Conservation (phyloP, 495 filamentous ascomycete species). For the Rusavskia elegans region DNA sequence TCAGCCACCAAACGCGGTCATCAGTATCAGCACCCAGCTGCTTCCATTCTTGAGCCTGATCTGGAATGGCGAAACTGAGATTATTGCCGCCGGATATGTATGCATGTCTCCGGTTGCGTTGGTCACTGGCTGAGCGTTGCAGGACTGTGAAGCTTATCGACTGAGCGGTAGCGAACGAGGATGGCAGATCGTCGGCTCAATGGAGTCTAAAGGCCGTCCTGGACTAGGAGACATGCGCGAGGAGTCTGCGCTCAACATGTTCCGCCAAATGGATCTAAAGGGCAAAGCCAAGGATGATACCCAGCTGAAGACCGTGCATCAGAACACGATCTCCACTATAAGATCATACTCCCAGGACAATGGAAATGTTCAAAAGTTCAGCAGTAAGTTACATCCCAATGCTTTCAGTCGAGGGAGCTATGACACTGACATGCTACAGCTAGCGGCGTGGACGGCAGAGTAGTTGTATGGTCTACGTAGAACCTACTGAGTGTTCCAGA, state of each 20-base stretch:
- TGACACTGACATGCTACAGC: slow-evolving; percentile 39
- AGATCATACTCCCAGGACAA: slow-evolving; percentile 53
- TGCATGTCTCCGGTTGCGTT: slow-evolving; percentile 12
- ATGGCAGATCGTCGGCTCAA: slow-evolving; percentile 71
- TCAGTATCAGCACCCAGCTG: slow-evolving; percentile 77
- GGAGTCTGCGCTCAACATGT: slow-evolving; percentile 94
- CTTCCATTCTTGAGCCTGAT: slow-evolving; percentile 82
- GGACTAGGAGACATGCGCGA: slow-evolving; percentile 46
- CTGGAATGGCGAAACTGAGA: slow-evolving; percentile 85
- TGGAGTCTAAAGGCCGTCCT: slow-evolving; percentile 46
- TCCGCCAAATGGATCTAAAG: slow-evolving; percentile 94
- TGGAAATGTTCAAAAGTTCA: slow-evolving; percentile 60
- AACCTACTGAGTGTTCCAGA: too few relatives aligned
- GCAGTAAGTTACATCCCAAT: slow-evolving; percentile 46
- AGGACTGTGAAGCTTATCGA: slow-evolving; percentile 88
- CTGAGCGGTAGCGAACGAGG: slow-evolving; percentile 68
- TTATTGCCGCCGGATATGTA: slow-evolving; percentile 84
- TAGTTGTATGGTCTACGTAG: slow-evolving; percentile 60
- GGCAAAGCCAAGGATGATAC: slow-evolving; percentile 81
- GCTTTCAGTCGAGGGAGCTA: background rate
- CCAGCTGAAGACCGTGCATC: slow-evolving; percentile 87
- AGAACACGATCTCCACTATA: slow-evolving; percentile 84
- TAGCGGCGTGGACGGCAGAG: slow-evolving; percentile 84
- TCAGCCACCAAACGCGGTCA: slow-evolving; percentile 71
- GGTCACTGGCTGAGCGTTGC: background rate